phyloP scores from a whole-genome alignment of 768 basidiomycete species.

The Leccinum aurantiacum region DNA sequence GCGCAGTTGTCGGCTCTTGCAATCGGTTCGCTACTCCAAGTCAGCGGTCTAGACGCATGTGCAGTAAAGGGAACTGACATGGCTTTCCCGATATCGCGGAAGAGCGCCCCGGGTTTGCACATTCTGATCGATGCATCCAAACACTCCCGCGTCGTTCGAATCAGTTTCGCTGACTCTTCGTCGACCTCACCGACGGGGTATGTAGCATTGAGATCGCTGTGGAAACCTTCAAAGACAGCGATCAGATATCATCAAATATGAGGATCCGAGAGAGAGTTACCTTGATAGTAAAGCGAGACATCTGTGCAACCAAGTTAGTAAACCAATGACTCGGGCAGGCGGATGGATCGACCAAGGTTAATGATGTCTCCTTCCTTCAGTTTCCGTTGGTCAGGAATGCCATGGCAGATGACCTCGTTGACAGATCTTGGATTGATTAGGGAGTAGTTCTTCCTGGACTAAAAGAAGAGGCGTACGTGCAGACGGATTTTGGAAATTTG shows the following conservation, averaged over 20 bases:
- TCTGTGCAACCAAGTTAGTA: conserved; percentile 45
- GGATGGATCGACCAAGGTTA: conserved; percentile 70
- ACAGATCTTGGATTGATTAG: conserved; percentile 56
- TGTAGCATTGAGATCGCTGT: conserved; percentile 90
- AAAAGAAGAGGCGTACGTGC: conserved; percentile 65
- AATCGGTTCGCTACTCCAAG: conserved; percentile 67
- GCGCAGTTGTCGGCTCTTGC: conserved; percentile 82
- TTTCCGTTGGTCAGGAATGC: conserved; percentile 86
- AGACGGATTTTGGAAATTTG: conserved; percentile 91
- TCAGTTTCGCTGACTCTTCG: conserved; percentile 78
- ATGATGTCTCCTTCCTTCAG: conserved; percentile 92
- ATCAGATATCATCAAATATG: conserved; percentile 1
- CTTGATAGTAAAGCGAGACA: conserved; percentile 76
- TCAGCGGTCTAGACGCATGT: conserved; percentile 12
- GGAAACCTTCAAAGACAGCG: conserved; percentile 61
- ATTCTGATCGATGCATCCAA: conserved; percentile 87
- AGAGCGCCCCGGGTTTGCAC: conserved; percentile 91
- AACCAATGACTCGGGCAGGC: conserved; percentile 9
- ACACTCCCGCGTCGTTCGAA: conserved; percentile 77
- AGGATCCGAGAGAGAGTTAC: conserved; percentile 37
- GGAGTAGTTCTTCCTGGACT: conserved; percentile 2
- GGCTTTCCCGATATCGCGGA: conserved; percentile 82
- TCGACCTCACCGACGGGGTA: conserved; percentile 88
- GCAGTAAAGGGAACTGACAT: conserved; percentile 57
- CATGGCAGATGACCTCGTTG: conserved; percentile 97